These are phyloP conservation scores for Ophiocordyceps camponoti-leonardi DNA, from an alignment of 2,329 filamentous ascomycete species.

Conservation along the genomic window DNA sequence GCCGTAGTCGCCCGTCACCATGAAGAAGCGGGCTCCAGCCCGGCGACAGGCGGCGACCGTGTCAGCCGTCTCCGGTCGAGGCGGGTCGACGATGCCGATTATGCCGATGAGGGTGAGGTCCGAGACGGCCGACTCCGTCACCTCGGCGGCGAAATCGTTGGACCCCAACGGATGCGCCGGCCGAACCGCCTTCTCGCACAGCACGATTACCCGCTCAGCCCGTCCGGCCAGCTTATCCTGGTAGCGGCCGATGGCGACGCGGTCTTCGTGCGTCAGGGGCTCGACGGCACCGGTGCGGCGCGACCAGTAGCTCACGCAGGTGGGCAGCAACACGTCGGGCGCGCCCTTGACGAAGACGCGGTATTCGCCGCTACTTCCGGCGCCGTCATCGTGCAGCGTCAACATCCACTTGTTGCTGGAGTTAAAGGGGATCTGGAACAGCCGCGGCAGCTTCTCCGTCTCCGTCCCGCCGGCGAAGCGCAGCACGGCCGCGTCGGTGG, in stretches of 20 bases:
- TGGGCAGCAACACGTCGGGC: slow-evolving; percentile 28
- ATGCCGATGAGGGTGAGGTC: slow-evolving; percentile 32
- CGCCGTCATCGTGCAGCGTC: slow-evolving; percentile 14
- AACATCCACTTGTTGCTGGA: slow-evolving; percentile 33
- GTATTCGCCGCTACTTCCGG: slow-evolving; percentile 9
- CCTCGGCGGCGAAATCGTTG: slow-evolving; percentile 33
- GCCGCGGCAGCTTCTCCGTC: slow-evolving; percentile 7
- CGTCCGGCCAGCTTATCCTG: slow-evolving; percentile 23
- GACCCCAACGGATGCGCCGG: slow-evolving; percentile 14
- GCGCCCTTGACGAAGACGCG: slow-evolving; percentile 35
- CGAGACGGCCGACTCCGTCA: slow-evolving; percentile 19
- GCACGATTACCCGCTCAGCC: slow-evolving; percentile 24
- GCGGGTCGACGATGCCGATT: slow-evolving; percentile 31
- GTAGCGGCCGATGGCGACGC: slow-evolving; percentile 14
- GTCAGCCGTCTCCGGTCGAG: slow-evolving; percentile 22
- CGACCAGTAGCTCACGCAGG: slow-evolving; percentile 19
- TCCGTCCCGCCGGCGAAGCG: slow-evolving; percentile 15
- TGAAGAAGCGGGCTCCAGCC: slow-evolving; percentile 26
- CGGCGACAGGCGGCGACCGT: slow-evolving; percentile 24
- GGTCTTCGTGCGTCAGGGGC: slow-evolving; percentile 16
- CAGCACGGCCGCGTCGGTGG: slow-evolving; percentile 24
- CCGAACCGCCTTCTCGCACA: slow-evolving; percentile 19
- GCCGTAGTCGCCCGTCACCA: slow-evolving; percentile 30
- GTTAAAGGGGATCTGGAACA: slow-evolving; percentile 29
- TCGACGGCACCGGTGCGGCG: slow-evolving; percentile 11